Conservation (phyloP, 768 basidiomycete genomes). For the Chalciporus pseudorubinellus region DNA sequence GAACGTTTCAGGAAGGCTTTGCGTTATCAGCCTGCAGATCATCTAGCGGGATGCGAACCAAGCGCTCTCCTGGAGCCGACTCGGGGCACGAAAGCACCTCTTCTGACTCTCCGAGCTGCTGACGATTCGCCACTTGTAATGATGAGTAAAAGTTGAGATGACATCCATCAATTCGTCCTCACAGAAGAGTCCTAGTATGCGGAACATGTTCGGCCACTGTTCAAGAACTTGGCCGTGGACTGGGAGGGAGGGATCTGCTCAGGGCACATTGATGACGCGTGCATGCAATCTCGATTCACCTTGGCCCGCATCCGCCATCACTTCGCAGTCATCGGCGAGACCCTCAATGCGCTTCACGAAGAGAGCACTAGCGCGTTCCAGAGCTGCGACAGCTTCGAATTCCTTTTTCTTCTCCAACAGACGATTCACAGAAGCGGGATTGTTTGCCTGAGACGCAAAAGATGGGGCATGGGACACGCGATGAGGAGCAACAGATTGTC, state of each 20-base stretch:
- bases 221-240: slow-evolving; percentile 76
- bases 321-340: slow-evolving; percentile 68
- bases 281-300: slow-evolving; percentile 36
- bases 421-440: slow-evolving; percentile 51
- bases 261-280: neutral
- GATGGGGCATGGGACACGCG: slow-evolving; percentile 49
- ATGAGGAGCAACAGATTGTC: slow-evolving; percentile 52
- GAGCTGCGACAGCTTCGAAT: slow-evolving; percentile 68
- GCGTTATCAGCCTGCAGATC: slow-evolving; percentile 44
- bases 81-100: slow-evolving; percentile 17
- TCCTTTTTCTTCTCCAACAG: slow-evolving; percentile 80
- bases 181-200: slow-evolving; percentile 70
- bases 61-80: slow-evolving; percentile 48
- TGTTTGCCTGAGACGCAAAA: slow-evolving; percentile 37
- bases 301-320: slow-evolving; percentile 75
- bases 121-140: slow-evolving; percentile 49
- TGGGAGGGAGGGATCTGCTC: slow-evolving; percentile 29
- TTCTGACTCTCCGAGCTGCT: slow-evolving; percentile 28
- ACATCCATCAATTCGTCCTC: slow-evolving; percentile 26
- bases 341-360: slow-evolving; percentile 68
- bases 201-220: slow-evolving; percentile 84
- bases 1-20: slow-evolving; percentile 9
- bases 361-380: slow-evolving; percentile 60
- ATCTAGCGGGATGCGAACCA: slow-evolving; percentile 74
- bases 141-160: neutral